These are phyloP conservation scores for Nephelium lappaceum DNA, from an alignment of 345 rosid species.

Conservation along the genomic window DNA sequence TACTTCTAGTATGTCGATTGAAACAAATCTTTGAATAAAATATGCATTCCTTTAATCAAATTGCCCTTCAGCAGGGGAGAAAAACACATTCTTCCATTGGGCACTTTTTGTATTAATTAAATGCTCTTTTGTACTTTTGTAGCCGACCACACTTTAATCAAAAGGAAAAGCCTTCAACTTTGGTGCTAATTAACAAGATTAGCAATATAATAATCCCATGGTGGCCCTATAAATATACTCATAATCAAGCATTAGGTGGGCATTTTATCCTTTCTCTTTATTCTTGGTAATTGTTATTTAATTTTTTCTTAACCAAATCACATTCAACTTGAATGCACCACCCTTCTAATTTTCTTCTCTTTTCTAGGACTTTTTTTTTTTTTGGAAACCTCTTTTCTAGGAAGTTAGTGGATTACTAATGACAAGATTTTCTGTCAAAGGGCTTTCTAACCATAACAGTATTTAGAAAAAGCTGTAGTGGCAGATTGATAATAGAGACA, in stretches of 20 bases:
- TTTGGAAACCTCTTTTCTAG: background rate
- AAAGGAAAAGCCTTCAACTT: background rate
- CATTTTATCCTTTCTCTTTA: background rate
- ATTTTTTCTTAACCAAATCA: background rate
- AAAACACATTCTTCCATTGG: background rate
- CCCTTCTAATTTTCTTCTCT: background rate
- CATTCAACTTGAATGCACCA: background rate
- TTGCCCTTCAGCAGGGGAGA: background rate
- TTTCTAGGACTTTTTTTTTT: background rate
- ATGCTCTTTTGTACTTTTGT: background rate
- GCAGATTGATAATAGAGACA: background rate
- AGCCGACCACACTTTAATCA: slow-evolving; percentile 3
- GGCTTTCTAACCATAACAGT: background rate
- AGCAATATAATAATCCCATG: background rate
- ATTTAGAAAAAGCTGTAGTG: background rate
- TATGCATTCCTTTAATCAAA: background rate
- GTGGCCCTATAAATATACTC: background rate
- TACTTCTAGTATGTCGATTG: background rate
- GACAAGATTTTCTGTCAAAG: slow-evolving; percentile 1
- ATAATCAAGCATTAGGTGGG: background rate
- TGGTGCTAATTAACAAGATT: background rate
- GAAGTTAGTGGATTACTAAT: background rate
- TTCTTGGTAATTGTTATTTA: background rate
- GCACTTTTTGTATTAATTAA: background rate
- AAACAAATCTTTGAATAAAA: background rate